Percentiles rank a stretch among this genome's conserved stretches.
phyloP scores from a whole-genome alignment of 2,329 filamentous ascomycete genomes.

The Alternaria postmessia region DNA sequence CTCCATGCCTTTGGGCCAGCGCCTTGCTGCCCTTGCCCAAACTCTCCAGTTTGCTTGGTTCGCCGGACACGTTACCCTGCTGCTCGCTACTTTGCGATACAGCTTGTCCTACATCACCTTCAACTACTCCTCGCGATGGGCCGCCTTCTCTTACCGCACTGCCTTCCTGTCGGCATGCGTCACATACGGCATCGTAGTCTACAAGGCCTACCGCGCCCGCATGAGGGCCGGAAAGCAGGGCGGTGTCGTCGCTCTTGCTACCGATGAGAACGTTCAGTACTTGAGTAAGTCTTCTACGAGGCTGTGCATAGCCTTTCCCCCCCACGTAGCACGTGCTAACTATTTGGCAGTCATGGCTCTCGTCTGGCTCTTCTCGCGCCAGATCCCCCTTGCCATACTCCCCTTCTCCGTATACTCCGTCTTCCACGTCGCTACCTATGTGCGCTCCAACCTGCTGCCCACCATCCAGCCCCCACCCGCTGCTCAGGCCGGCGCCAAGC shows the following conservation, averaged over 20 bases:
- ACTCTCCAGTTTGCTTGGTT: slow-evolving; percentile 86
- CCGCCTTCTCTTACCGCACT: slow-evolving; percentile 84
- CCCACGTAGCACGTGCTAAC: slow-evolving; percentile 28
- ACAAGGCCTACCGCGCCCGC: slow-evolving; percentile 92
- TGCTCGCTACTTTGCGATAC: slow-evolving; percentile 85
- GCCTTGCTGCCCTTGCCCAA: slow-evolving; percentile 79
- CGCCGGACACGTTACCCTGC: slow-evolving; percentile 81
- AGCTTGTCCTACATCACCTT: slow-evolving; percentile 84
- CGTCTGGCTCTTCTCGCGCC: slow-evolving; percentile 91
- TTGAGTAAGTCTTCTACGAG: slow-evolving; percentile 70
- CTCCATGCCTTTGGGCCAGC: slow-evolving; percentile 74
- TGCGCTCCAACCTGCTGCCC: slow-evolving; percentile 90
- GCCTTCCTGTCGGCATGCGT: slow-evolving; percentile 88
- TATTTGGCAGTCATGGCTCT: slow-evolving; percentile 79
- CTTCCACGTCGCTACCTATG: slow-evolving; percentile 98
- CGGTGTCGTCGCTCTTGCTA: slow-evolving; percentile 71
- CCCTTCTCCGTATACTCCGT: slow-evolving; percentile 97
- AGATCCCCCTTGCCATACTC: slow-evolving; percentile 88
- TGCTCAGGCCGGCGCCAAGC: slow-evolving; percentile 62
- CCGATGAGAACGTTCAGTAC: slow-evolving; percentile 98
- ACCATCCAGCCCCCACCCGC: slow-evolving; percentile 74
- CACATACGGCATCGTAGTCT: slow-evolving; percentile 98
- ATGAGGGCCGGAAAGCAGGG: slow-evolving; percentile 74
- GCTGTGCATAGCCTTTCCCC: neutral
- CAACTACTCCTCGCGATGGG: slow-evolving; percentile 81